These are phyloP conservation scores for Streptanthus diversifolius DNA, from an alignment of 345 rosid species.

Conservation along the genomic window DNA sequence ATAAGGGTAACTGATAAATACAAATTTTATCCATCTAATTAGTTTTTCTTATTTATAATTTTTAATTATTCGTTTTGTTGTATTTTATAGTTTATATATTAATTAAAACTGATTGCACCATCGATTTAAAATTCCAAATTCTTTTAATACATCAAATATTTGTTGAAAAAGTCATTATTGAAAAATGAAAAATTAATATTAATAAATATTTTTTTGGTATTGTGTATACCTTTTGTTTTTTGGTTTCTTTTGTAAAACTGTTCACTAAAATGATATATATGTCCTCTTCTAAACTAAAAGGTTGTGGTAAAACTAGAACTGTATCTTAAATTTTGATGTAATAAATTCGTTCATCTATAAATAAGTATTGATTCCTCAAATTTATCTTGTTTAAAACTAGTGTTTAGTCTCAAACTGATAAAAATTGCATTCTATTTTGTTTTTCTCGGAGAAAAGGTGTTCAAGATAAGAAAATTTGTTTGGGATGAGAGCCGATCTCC, in stretches of 20 bases:
- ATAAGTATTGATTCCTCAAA: background rate
- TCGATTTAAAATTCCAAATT: background rate
- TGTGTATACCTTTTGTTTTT: background rate
- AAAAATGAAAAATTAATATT: background rate
- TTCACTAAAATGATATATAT: background rate
- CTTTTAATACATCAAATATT: background rate
- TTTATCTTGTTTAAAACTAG: background rate
- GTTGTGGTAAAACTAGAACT: background rate
- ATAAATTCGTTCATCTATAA: background rate
- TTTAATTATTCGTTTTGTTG: background rate
- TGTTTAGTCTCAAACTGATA: background rate
- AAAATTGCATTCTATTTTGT: background rate
- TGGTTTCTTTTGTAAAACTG: background rate
- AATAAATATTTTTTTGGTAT: background rate
- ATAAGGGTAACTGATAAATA: background rate
- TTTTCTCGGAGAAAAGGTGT: background rate
- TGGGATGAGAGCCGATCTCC: conserved; percentile 39
- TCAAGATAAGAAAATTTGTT: conserved; percentile 30
- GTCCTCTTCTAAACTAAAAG: background rate
- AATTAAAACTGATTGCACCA: too few relatives aligned
- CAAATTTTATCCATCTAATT: background rate
- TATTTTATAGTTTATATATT: too few relatives aligned
- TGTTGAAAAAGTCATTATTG: background rate
- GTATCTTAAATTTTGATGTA: background rate
- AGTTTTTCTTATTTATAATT: background rate